Evolutionary conservation across 805 yeast species (phyloP).

Genomic region (Cyberlindnera veronae): DNA sequence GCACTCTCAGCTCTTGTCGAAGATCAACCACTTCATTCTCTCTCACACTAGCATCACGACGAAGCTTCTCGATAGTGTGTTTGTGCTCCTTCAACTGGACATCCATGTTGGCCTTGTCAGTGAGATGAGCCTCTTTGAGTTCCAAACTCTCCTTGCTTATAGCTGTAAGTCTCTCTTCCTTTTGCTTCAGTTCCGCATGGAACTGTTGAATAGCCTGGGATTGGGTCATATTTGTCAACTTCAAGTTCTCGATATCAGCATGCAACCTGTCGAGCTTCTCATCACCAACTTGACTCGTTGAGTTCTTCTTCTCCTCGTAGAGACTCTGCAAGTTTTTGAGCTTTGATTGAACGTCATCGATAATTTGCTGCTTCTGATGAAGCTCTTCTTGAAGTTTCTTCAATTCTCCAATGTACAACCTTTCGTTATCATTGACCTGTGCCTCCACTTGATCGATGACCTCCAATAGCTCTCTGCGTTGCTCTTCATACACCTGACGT

Average conservation of each 20-base stretch:
- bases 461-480: conserved; percentile 56
- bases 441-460: conserved; percentile 52
- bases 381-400: conserved; percentile 32
- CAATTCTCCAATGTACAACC: conserved; percentile 44
- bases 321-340: conserved; percentile 18
- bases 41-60: conserved; percentile 7
- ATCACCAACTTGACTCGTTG: conserved; percentile 25
- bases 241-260: conserved; percentile 31
- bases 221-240: conserved; percentile 29
- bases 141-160: conserved; percentile 28
- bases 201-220: conserved; percentile 27
- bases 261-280: conserved; percentile 32
- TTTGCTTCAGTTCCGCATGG: conserved; percentile 20
- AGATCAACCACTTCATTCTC: conserved; percentile 7
- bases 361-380: conserved; percentile 25
- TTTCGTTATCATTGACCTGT: conserved; percentile 54
- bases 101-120: conserved; percentile 11
- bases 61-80: conserved; percentile 2
- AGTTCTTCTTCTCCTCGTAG: conserved; percentile 14
- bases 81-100: conserved; percentile 6
- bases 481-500: conserved; percentile 45
- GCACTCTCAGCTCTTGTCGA: conserved; percentile 3
- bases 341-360: conserved; percentile 24
- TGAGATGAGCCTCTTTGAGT: conserved; percentile 25
- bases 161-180: conserved; percentile 10